Base-by-base conservation (phyloP, 2,329 filamentous ascomycete genomes). In the Amylocarpus encephaloides region DNA sequence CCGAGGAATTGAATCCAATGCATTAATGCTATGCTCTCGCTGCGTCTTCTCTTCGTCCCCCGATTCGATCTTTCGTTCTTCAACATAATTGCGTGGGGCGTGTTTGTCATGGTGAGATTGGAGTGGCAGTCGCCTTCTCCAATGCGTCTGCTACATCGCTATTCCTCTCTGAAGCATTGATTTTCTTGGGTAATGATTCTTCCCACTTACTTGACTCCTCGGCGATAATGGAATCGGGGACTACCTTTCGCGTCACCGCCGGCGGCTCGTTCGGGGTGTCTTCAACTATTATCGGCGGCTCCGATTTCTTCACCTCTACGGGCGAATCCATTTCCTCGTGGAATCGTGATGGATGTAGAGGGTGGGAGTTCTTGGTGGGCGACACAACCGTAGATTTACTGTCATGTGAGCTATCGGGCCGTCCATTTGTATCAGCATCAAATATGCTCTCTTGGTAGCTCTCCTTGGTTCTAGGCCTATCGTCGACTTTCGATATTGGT, bases 371-470 rank as follows among this genome's bases (percentile, higher is more conserved):
- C 7, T 16, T 39, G 12, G 11, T 30, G 2, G 41, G 42, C 34
- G 42, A 41, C 6, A 39, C n/a, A 12, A 42, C 29, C 29, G 6
- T 19, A 15, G 45, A 46, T 47, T 43, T 32, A 19, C 42, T 33
- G 18, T 45, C 43, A 46, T 41, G 34, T 9, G 13, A 15, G 18
- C 18, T 15, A 3, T 43, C 36, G 22, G 12, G 43, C 18, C 43
- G n/a, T 5, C 18, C 13, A 13, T 19, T 46, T 22, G 22, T 36
- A 16, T 64, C 64, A n/a, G 63, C 63, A 56, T 66, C 63, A 49
- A 66, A 66, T 19, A 67, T 56, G 44, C 52, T 62, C 52, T 66
- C 64, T 41, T 59, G 44, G 41, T 59, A 66, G 45, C 59, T 65
- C 32, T 61, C 59, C 30, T 52, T 49, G 2, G 60, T 63, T 36